Evolutionary conservation across 2,329 filamentous ascomycete genomes (phyloP).

Genomic region (Chaetoscypha palmicola): DNA sequence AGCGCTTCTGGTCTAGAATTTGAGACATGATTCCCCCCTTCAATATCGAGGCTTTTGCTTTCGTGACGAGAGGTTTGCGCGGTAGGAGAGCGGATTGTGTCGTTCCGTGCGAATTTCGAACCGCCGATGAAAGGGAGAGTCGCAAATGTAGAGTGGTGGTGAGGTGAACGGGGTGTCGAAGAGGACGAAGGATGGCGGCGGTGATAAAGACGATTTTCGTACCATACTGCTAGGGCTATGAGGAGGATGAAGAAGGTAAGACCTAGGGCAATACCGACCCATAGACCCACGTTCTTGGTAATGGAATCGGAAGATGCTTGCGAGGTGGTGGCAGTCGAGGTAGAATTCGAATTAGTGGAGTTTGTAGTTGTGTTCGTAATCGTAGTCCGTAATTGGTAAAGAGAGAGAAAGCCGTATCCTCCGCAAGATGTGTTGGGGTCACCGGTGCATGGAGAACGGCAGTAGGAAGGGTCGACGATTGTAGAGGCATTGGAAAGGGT

Average conservation of each 20-base stretch:
- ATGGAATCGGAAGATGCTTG: background rate
- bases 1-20: background rate
- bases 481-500: constrained; percentile 11
- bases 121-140: background rate
- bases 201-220: background rate
- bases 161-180: background rate
- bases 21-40: background rate
- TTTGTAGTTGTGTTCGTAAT: constrained; percentile 1
- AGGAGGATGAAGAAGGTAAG: constrained; percentile 2
- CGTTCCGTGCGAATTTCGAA: background rate
- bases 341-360: background rate
- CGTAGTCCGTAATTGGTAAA: constrained; percentile 7
- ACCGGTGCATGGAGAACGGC: constrained; percentile 11
- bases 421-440: constrained; percentile 6
- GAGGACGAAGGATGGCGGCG: background rate
- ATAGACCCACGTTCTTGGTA: background rate
- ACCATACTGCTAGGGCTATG: background rate
- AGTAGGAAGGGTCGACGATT: constrained; percentile 1
- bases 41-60: background rate
- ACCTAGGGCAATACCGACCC: constrained; percentile 1
- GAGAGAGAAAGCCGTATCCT: constrained; percentile 7
- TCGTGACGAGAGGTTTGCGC: background rate
- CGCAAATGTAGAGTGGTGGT: background rate
- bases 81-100: too few species aligned
- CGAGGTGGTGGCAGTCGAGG: background rate